phyloP scores from a whole-genome alignment of 805 yeast genomes.

The Metschnikowia reukaufii region DNA sequence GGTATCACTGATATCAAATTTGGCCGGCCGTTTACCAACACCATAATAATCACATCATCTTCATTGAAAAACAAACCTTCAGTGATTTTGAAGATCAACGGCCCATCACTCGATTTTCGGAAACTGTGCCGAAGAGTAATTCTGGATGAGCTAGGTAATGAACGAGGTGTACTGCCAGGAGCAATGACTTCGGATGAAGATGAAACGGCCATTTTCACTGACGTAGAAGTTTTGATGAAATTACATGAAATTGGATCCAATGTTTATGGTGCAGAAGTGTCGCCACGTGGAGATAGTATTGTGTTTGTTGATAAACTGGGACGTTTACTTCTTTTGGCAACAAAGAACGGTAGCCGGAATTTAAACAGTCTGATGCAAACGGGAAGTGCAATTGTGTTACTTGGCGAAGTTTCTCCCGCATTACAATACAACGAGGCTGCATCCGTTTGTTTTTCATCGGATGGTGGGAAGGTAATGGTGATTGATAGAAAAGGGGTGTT shows the following conservation, averaged over 20 bases:
- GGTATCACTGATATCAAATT: conserved; percentile 83
- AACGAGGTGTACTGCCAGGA: background rate
- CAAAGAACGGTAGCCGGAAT: conserved; percentile 46
- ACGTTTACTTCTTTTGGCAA: conserved; percentile 62
- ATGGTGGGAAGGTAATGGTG: conserved; percentile 75
- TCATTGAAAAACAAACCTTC: conserved; percentile 36
- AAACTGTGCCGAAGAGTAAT: background rate
- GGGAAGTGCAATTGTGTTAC: conserved; percentile 57
- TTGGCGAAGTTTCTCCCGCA: conserved; percentile 79
- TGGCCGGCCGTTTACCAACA: conserved; percentile 36
- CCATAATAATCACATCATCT: conserved; percentile 38
- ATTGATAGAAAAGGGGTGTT: conserved; percentile 81
- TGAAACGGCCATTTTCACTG: conserved; percentile 22
- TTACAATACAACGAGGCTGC: conserved; percentile 76
- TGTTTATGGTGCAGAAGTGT: conserved; percentile 70
- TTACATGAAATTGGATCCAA: conserved; percentile 79
- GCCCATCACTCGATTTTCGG: conserved; percentile 16
- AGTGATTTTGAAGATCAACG: conserved; percentile 33
- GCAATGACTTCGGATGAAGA: conserved; percentile 6
- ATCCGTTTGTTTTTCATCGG: conserved; percentile 67
- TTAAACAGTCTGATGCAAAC: conserved; percentile 13
- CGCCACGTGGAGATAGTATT: conserved; percentile 84
- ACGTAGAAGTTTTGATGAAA: conserved; percentile 43
- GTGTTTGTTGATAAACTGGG: conserved; percentile 83
- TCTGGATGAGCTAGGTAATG: background rate